Base-by-base conservation (phyloP, 202 grass and related monocot species). In the Carex arenaria region DNA sequence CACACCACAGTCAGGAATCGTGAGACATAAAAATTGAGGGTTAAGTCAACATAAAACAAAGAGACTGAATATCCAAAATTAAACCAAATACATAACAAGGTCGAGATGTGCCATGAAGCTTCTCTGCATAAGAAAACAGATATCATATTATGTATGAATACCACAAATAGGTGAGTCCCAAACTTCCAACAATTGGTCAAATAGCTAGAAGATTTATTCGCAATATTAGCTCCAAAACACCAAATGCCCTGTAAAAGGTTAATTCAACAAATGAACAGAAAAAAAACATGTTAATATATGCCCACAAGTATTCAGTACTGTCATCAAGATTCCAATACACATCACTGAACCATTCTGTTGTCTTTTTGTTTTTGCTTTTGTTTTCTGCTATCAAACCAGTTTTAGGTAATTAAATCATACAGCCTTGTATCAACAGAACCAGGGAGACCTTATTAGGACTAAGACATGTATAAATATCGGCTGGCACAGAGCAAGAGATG, bases 151-250 rank as follows among this genome's bases (percentile, higher is more conserved):
- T 59, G 42, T 34, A 23, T 54, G 69, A 74, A 15, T 80, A 85
- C 81, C 52, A 87, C 59, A 97, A 90, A 99, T 90, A 91, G 90
- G 87, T 95, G 91, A 92, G 92, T 88, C 85, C 93, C 88, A 93
- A 99, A 93, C 89, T 93, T 98, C 89, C 89, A 92, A 94, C 82
- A 93, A 87, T 85, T 92, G 92, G 89, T 87, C 91, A 98, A 92
- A 91, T 89, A 93, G 85, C 86, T 88, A 65, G 64, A 82, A 53
- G 80, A 54, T 82, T 51, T 82, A 82, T 82, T 82, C 28, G 80
- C 65, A 85, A 85, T 81, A 85, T 90, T 89, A 95, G 93, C 96
- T 93, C 91, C 95, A 90, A 92, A 85, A 93, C 89, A 98, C 89
- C 86, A 90, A 84, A 93, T 83, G 91, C 91, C 52, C 96, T 99